These are phyloP conservation scores for Zygosaccharomyces sapae DNA, from an alignment of 1,139 yeast species.

Conservation along the genomic window DNA sequence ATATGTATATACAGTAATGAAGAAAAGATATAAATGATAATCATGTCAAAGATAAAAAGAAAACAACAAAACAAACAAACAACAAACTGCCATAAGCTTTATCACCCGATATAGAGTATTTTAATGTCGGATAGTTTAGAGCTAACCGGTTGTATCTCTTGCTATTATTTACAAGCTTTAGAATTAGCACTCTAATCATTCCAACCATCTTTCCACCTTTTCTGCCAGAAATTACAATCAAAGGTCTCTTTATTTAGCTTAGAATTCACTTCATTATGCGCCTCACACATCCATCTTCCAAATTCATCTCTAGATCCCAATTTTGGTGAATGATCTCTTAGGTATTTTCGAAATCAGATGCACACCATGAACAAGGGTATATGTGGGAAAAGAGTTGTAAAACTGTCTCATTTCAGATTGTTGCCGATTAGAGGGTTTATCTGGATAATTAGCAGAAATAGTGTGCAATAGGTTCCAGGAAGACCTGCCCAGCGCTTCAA, in stretches of 20 bases:
- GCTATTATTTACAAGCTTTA: conserved; percentile 8
- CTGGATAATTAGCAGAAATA: conserved; percentile 87
- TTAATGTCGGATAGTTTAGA: background rate
- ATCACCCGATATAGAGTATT: background rate
- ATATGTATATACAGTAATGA: conserved; percentile 10
- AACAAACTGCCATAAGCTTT: too few relatives aligned
- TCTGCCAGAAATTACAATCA: conserved; percentile 85
- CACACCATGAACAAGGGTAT: conserved; percentile 96
- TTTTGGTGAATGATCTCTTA: conserved; percentile 57
- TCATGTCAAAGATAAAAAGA: background rate
- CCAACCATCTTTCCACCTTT: conserved; percentile 88
- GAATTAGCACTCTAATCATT: conserved; percentile 37
- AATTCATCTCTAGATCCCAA: conserved; percentile 71
- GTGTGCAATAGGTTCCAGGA: conserved; percentile 93
- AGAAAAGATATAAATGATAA: background rate
- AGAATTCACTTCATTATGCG: conserved; percentile 84
- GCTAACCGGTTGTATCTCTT: background rate
- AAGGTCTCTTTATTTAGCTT: conserved; percentile 82
- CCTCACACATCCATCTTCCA: conserved; percentile 89
- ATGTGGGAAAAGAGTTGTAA: conserved; percentile 67
- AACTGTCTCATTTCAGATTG: conserved; percentile 72
- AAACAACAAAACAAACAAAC: too few relatives aligned
- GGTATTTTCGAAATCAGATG: conserved; percentile 72
- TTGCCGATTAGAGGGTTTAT: conserved; percentile 52
- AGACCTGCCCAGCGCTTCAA: conserved; percentile 70